Evolutionary conservation across 352 stramenopile species (phyloP), one percentile per base, ranked within the genome.

Genomic region (Phytophthora fragariae): DNA sequence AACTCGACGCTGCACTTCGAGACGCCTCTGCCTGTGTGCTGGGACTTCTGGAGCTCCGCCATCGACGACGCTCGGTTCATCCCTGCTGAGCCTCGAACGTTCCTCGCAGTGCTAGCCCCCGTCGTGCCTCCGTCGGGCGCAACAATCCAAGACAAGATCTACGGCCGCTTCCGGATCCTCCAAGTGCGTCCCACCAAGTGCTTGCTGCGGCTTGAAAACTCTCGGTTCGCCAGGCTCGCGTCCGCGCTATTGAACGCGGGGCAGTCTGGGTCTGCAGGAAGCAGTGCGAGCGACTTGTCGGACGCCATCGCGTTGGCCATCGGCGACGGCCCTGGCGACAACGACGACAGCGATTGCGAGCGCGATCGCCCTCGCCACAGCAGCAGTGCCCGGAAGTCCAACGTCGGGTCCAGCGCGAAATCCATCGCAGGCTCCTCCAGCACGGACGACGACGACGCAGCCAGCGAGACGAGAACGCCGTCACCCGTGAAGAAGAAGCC

Each of bases 61-160:
- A 85, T 93, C 37, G 87, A 96, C 49, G 87, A 93, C 52, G 78
- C 79, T 7, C 86, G 82, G 1, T 92, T 94, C 62, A 69, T 94
- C 10, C 89, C 89, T 9, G 66, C 81, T 1, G 84, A 93, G 64
- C 89, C 86, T 7, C 81, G 76, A 37, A 81, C 82, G 9, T 96
- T 91, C 66, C 47, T 93, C 15, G 46, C 60, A 8, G 52, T 82
- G 21, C 73, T 92, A 8, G 39, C 64, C 33, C 85, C 85, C 3
- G 65, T 86, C 3, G 74, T 89, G 1, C 83, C 84, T 37, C 57
- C 68, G n/a, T 85, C 69, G 2, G 82, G 81, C 3, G 71, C 89
- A 2, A 63, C 68, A 1, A 76, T 94, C 4, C 88, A 96, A 69
- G 87, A 96, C 74, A 91, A 88, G 49, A 68, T 96, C 15, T 91